A percentile compares a stretch with the other conserved stretches of the same genome.
These are phyloP conservation scores for Trichosporon sp. DNA, from an alignment of 1,284 basidiomycete genomes.

Conservation along the genomic window DNA sequence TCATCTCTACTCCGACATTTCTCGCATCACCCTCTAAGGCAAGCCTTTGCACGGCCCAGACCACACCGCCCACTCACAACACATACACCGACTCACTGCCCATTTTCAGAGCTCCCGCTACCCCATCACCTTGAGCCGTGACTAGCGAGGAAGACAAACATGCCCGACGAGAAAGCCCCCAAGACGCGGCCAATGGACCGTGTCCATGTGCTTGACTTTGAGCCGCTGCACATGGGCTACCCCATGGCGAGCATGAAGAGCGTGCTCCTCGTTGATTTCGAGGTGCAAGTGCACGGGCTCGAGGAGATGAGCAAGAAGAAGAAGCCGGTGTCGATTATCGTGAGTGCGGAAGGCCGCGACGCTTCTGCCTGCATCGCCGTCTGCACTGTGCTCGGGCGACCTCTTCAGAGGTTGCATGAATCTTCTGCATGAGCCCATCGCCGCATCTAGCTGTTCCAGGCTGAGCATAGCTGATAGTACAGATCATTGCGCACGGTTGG, in stretches of 20 bases:
- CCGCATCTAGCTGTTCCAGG: too few species aligned
- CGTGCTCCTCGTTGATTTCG: constrained; percentile 41
- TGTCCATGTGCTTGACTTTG: constrained; percentile 37
- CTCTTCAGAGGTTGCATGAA: too few species aligned
- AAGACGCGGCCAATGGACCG: constrained; percentile 21
- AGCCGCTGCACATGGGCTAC: constrained; percentile 36
- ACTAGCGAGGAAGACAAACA: neutral
- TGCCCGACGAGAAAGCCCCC: constrained; percentile 15
- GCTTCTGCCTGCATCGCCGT: too few species aligned
- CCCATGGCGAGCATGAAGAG: constrained; percentile 24
- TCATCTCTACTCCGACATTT: neutral
- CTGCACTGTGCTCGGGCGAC: too few species aligned
- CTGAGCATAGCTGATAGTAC: neutral
- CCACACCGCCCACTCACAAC: neutral
- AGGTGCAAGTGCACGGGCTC: constrained; percentile 45
- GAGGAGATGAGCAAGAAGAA: constrained; percentile 43
- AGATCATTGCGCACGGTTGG: constrained; percentile 51
- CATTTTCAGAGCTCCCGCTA: too few species aligned
- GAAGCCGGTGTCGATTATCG: constrained; percentile 39
- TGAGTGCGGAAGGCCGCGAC: neutral
- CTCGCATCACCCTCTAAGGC: neutral
- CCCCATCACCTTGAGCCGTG: too few species aligned
- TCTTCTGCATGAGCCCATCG: too few species aligned
- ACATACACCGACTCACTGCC: neutral
- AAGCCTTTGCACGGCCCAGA: neutral